These are phyloP conservation scores for Carex cristatella DNA, from an alignment of 176 grass and related monocot genomes.

Conservation along the genomic window DNA sequence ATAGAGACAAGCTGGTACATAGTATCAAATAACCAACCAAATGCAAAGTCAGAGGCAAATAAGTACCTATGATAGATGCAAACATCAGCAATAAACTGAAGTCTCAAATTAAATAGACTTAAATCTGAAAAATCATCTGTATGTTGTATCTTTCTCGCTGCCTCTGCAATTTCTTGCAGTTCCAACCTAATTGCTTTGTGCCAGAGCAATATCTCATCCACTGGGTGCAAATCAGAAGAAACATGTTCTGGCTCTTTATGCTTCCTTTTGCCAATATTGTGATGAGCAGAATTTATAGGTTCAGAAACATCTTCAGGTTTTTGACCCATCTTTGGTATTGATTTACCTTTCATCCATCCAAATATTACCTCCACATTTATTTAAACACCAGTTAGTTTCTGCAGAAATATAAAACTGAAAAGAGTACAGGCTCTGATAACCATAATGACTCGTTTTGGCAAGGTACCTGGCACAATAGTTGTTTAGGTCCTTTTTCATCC, in stretches of 20 bases:
- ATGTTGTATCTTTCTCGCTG: constrained; percentile 50
- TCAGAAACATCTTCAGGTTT: constrained; percentile 17
- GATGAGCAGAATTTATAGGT: constrained; percentile 27
- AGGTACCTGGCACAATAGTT: constrained; percentile 20
- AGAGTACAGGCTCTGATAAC: background rate
- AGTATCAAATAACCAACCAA: constrained; percentile 6
- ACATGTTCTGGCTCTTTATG: constrained; percentile 27
- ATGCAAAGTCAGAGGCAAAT: background rate
- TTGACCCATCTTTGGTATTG: constrained; percentile 14
- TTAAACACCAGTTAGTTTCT: constrained; percentile 16
- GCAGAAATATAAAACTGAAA: background rate
- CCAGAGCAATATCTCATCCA: constrained; percentile 94
- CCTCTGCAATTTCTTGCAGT: constrained; percentile 56
- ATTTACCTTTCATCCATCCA: constrained; percentile 57
- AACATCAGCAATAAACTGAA: constrained; percentile 79
- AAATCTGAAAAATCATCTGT: constrained; percentile 68
- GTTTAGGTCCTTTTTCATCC: background rate
- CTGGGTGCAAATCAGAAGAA: constrained; percentile 42
- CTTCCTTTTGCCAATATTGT: constrained; percentile 53
- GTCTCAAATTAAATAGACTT: constrained; percentile 47
- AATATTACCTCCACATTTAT: constrained; percentile 62
- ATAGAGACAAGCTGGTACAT: background rate
- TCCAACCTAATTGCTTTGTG: constrained; percentile 73
- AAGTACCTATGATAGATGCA: constrained; percentile 84
- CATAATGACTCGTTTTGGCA: background rate